Conservation (phyloP, 2,329 filamentous ascomycete species). For the Thermochaetoides dissita region DNA sequence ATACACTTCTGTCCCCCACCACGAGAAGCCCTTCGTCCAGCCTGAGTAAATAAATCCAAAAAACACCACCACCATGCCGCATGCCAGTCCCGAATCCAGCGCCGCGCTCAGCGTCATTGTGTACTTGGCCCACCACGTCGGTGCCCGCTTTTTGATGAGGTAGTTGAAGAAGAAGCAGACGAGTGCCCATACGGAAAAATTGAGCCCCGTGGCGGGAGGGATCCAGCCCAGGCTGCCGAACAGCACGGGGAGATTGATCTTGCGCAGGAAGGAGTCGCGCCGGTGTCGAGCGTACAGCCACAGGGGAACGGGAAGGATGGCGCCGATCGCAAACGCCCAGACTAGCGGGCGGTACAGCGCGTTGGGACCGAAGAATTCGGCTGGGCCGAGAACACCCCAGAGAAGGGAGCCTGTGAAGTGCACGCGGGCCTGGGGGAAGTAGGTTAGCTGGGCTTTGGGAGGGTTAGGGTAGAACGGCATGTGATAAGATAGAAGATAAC, state of each 20-base stretch:
- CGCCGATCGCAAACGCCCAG: constrained; percentile 70
- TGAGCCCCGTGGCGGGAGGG: constrained; percentile 71
- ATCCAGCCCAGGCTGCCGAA: constrained; percentile 79
- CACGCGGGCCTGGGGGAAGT: constrained; percentile 43
- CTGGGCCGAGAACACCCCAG: constrained; percentile 76
- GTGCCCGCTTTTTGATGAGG: constrained; percentile 52
- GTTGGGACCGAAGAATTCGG: constrained; percentile 64
- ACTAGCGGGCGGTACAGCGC: constrained; percentile 64
- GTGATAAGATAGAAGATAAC: no score
- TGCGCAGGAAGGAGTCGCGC: constrained; percentile 51
- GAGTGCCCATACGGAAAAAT: constrained; percentile 76
- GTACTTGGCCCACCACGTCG: constrained; percentile 80
- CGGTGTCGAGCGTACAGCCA: constrained; percentile 55
- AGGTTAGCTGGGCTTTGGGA: no score
- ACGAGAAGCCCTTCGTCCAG: constrained; percentile 56
- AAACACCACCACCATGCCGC: constrained; percentile 71
- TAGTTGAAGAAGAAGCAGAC: constrained; percentile 80
- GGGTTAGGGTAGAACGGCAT: neutral
- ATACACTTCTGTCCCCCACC: constrained; percentile 84
- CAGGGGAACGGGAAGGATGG: constrained; percentile 57
- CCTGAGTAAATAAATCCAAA: constrained; percentile 78
- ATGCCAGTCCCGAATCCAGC: constrained; percentile 68
- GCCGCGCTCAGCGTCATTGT: constrained; percentile 79
- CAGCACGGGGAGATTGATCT: constrained; percentile 69
- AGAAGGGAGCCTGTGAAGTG: constrained; percentile 85